Base-by-base conservation (phyloP, 2,329 filamentous ascomycete species). In the Trichoderma gracile region DNA sequence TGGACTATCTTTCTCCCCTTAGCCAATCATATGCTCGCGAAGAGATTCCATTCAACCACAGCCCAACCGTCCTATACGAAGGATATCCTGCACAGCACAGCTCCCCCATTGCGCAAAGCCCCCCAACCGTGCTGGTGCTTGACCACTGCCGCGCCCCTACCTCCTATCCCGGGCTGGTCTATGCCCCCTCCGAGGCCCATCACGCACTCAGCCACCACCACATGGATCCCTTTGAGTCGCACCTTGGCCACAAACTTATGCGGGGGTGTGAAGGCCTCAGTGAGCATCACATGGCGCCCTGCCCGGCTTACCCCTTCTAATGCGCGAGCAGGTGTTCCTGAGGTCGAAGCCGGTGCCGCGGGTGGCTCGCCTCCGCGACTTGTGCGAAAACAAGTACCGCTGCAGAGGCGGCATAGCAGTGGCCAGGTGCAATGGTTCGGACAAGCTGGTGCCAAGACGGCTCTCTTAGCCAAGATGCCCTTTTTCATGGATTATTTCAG, bases 401-500 rank as follows among this genome's bases (percentile, higher is more conserved):
- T 78, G 33, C 77, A 79, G 53, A 79, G 78, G 43, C 74, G 77
- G 12, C 80, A 83, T 60, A 74, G 77, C 60, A 72, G 79, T 69
- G 77, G 79, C 72, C 80, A 78, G 15, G 73, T 79, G 33, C 77
- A 80, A 68, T 81, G 83, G 62, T 74, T 76, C 45, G 80, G 80
- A 46, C 71, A 78, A 55, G 73, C 80, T 68, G 84, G 82, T 73
- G 78, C 85, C 80, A 82, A 81, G 82, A 73, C 84, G 74, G 79
- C 89, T 76, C 79, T 91, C 71, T 87, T 91, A 66, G 86, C 89
- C 65, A 90, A 92, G 73, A 89, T 96, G 80, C 89, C 90, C 69
- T 96, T 90, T 77, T 89, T 97, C 73, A 89, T 97, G 80, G 90
- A 96, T 74, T 97, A 97, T 77, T 97, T 96, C 77, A 89, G 93